These are phyloP conservation scores for Tricholoma sp. DNA, from an alignment of 768 basidiomycete genomes.

Conservation along the genomic window DNA sequence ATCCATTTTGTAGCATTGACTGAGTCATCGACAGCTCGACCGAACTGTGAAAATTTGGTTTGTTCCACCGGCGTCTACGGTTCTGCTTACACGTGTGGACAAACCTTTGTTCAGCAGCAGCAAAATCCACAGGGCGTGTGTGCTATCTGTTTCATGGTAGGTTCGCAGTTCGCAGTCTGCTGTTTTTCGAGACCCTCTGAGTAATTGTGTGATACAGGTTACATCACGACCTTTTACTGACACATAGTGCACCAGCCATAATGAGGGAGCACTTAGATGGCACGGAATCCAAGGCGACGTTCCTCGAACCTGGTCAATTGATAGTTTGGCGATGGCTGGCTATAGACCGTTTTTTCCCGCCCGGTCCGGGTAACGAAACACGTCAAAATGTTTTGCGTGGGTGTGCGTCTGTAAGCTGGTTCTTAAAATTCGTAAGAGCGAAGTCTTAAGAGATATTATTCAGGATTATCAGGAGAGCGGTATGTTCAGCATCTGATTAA, in stretches of 20 bases:
- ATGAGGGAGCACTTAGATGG: slow-evolving; percentile 29
- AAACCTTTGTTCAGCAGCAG: slow-evolving; percentile 73
- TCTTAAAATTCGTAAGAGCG: not conserved
- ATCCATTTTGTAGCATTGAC: not conserved
- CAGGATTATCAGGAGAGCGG: slow-evolving; percentile 78
- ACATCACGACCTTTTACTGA: slow-evolving; percentile 45
- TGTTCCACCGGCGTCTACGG: slow-evolving; percentile 33
- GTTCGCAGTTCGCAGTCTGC: not conserved
- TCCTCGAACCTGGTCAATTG: slow-evolving; percentile 45
- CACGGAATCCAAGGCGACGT: slow-evolving; percentile 20
- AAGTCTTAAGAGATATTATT: not conserved
- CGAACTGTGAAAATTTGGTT: slow-evolving; percentile 74
- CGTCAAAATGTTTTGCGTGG: slow-evolving; percentile 42
- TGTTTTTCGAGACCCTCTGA: not conserved
- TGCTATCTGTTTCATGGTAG: slow-evolving; percentile 63
- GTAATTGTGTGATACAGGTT: slow-evolving; percentile 39
- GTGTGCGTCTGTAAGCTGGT: slow-evolving; percentile 50
- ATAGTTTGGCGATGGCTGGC: slow-evolving; percentile 67
- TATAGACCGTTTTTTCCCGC: slow-evolving; percentile 59
- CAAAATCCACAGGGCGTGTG: slow-evolving; percentile 58
- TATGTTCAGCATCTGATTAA: slow-evolving; percentile 26
- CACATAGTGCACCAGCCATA: slow-evolving; percentile 49
- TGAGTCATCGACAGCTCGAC: slow-evolving; percentile 48
- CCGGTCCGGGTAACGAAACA: slow-evolving; percentile 24
- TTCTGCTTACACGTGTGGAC: slow-evolving; percentile 53